Conservation (phyloP, 495 filamentous ascomycete species). For the Bacidia rubella region DNA sequence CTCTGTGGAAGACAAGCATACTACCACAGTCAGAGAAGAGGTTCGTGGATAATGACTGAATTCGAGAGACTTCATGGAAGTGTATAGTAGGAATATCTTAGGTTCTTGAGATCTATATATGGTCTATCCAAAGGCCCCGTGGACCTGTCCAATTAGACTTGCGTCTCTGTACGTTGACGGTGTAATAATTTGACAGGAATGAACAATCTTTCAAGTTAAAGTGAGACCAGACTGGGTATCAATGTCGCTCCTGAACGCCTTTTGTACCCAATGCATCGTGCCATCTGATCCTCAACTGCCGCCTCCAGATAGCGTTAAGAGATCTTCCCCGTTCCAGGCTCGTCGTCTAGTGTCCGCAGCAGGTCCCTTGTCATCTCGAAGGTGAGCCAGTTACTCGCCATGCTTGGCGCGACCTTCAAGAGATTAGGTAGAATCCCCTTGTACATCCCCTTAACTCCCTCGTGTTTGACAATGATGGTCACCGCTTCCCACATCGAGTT, state of each 20-base stretch:
- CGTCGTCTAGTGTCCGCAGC: constrained; percentile 43
- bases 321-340: neutral
- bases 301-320: neutral
- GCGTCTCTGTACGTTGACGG: neutral
- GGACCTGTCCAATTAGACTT: neutral
- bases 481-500: constrained; percentile 75
- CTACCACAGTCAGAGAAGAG: too few relatives aligned
- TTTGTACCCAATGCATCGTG: neutral
- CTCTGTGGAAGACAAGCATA: too few relatives aligned
- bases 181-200: neutral
- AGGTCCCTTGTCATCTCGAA: constrained; percentile 89
- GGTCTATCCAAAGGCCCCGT: neutral
- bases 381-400: constrained; percentile 96
- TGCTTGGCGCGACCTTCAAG: constrained; percentile 93
- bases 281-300: neutral
- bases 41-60: too few relatives aligned
- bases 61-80: too few relatives aligned
- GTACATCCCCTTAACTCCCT: constrained; percentile 67
- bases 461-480: constrained; percentile 62
- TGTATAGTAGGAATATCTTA: too few relatives aligned
- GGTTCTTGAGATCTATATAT: too few relatives aligned
- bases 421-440: constrained; percentile 91
- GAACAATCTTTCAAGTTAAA: neutral
- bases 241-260: neutral
- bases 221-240: neutral